These are phyloP conservation scores for Paraphysoderma sedebokerense DNA, from an alignment of 371 early-diverging fungal genomes.

Conservation along the genomic window DNA sequence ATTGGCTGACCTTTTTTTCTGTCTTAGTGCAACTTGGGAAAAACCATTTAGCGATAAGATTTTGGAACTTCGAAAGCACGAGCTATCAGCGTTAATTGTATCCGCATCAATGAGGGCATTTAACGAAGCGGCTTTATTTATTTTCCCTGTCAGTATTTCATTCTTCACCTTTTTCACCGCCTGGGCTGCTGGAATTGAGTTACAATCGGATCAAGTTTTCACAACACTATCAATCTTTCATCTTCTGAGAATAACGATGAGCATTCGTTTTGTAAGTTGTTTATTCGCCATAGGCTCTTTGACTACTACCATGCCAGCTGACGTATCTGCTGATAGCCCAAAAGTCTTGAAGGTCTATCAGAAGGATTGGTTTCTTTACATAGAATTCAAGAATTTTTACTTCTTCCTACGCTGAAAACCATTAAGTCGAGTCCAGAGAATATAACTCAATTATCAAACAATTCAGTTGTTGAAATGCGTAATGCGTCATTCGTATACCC, in stretches of 20 bases:
- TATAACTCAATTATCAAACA: too few relatives aligned
- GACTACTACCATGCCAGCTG: not conserved
- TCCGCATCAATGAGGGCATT: conserved; percentile 9
- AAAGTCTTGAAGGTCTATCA: too few relatives aligned
- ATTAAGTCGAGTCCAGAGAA: too few relatives aligned
- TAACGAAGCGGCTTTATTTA: conserved; percentile 14
- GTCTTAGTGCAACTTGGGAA: conserved; percentile 8
- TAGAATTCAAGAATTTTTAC: too few relatives aligned
- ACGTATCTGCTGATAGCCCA: too few relatives aligned
- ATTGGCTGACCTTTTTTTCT: too few relatives aligned
- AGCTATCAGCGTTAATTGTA: conserved; percentile 8
- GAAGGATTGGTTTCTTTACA: too few relatives aligned
- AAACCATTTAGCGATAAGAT: conserved; percentile 9
- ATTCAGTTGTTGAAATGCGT: too few relatives aligned
- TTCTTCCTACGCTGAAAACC: too few relatives aligned
- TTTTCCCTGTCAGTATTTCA: too few relatives aligned
- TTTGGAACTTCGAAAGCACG: conserved; percentile 9
- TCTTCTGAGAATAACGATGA: conserved; percentile 5
- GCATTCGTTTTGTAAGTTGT: not conserved
- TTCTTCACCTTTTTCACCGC: too few relatives aligned
- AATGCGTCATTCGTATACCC: not conserved
- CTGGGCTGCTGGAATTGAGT: too few relatives aligned
- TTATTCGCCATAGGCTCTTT: not conserved
- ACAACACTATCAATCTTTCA: conserved; percentile 10
- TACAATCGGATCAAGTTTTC: conserved; percentile 13